phyloP scores from a whole-genome alignment of 1,284 basidiomycete genomes.

The Athelia sp. region DNA sequence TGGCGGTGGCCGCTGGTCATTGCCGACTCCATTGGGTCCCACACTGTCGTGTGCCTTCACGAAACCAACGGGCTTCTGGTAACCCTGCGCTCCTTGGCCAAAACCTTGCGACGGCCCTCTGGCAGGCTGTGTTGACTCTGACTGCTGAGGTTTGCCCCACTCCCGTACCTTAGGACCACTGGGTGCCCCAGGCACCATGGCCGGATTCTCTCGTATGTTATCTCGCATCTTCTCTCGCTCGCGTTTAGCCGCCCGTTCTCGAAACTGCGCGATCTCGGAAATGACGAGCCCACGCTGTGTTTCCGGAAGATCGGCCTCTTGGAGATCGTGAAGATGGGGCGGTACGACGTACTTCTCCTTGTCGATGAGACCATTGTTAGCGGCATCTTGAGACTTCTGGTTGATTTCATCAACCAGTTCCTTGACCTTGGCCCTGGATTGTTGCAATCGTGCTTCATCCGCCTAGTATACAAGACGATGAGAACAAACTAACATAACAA shows the following conservation, averaged over 20 bases:
- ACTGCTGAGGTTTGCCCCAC: slow-evolving; percentile 62
- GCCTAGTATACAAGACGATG: slow-evolving; percentile 30
- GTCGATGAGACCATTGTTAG: slow-evolving; percentile 62
- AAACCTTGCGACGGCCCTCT: slow-evolving; percentile 36
- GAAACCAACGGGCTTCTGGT: slow-evolving; percentile 75
- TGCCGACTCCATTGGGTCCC: slow-evolving; percentile 18
- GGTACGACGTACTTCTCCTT: slow-evolving; percentile 85
- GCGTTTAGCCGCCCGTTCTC: slow-evolving; percentile 80
- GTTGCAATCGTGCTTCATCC: slow-evolving; percentile 52
- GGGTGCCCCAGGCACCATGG: slow-evolving; percentile 38
- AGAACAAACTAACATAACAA: neutral
- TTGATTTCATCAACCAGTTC: slow-evolving; percentile 57
- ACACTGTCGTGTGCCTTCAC: slow-evolving; percentile 60
- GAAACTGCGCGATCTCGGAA: slow-evolving; percentile 91
- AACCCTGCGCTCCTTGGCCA: slow-evolving; percentile 68
- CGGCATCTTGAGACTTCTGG: slow-evolving; percentile 59
- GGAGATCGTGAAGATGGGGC: slow-evolving; percentile 90
- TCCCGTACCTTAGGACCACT: slow-evolving; percentile 71
- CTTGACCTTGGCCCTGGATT: slow-evolving; percentile 53
- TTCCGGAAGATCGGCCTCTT: slow-evolving; percentile 94
- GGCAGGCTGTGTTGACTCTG: slow-evolving; percentile 21
- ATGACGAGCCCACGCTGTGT: slow-evolving; percentile 91
- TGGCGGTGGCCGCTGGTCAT: slow-evolving; percentile 30
- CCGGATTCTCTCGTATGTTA: slow-evolving; percentile 53
- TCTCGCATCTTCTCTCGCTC: slow-evolving; percentile 81